Base-by-base conservation (phyloP, 441 rosid genomes). In the Eruca vesicaria region DNA sequence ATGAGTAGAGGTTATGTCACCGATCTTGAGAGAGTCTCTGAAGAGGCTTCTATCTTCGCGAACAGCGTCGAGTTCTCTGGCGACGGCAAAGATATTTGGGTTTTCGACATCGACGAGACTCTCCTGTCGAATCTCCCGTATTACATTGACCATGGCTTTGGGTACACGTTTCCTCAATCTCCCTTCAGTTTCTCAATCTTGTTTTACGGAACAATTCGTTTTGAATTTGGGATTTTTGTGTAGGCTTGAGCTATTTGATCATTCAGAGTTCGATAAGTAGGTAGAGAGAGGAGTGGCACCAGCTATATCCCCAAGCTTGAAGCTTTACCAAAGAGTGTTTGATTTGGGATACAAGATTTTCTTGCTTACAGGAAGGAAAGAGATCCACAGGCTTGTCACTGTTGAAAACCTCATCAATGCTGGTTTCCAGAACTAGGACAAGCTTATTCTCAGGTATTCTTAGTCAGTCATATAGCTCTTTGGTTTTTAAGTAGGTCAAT, bases 41-140 rank as follows among this genome's bases (percentile, higher is more conserved):
- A 70, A 29, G 97, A 93, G 69, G 91, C 98, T 63, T 87, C 75
- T 2, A 69, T 70, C 50, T 91, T 65, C 45, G 99, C 98, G 0
- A 85, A 73, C 82, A 83, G 79, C 64, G 74, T 88, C 20, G 81
- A 86, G 12, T 86, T 79, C 70, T 4, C 70, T 31, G 79, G 74
- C 38, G 97, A 95, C 21, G 99, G 93, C 9, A 89, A 82, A 78
- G 96, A 95, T 75, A 86, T 75, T 18, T 93, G 99, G 99, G 75
- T 93, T 61, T 95, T 93, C 68, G 99, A 95, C 79, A 71, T 93
- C 59, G 98, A 93, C 50, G 99, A 95, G 81, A 95, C 98, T 74
- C 81, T 95, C 80, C 84, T 95, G 71, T 95, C 99, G 9, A 89
- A 95, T 84, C 92, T 93, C 33, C 98, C 97, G 2, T 93, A 93